Percentiles rank a stretch among this genome's conserved stretches.
phyloP scores from a whole-genome alignment of 2,329 filamentous ascomycete species.

The Hymenoscyphus albidus region DNA sequence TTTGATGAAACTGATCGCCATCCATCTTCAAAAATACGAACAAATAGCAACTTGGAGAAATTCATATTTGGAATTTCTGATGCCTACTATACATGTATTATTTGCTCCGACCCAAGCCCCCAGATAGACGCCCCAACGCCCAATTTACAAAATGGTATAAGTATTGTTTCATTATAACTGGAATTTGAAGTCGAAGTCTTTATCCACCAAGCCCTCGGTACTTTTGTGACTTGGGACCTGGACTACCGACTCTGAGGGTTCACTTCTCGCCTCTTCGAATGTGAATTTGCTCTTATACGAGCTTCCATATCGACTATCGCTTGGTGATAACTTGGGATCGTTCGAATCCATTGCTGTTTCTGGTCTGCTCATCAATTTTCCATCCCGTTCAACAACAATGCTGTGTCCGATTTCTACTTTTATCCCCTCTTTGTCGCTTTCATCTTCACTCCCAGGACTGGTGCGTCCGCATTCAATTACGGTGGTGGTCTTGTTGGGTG shows the following conservation, averaged over 20 bases:
- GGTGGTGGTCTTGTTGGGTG: background rate
- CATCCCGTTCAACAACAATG: constrained; percentile 3
- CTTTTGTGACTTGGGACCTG: background rate
- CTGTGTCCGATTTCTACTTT: constrained; percentile 7
- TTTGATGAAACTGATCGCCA: no score
- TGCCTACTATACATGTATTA: background rate
- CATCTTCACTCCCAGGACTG: background rate
- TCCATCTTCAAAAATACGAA: no score
- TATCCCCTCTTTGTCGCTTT: background rate
- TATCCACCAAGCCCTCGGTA: background rate
- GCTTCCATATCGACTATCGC: background rate
- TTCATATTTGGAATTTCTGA: no score
- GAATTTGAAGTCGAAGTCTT: background rate
- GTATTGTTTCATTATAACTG: background rate
- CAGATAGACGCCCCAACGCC: background rate
- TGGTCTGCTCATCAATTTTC: background rate
- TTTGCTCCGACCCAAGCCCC: background rate
- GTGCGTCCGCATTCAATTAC: background rate
- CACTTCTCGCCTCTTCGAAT: background rate
- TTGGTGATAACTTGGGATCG: background rate
- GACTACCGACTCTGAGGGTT: background rate
- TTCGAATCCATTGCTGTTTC: background rate
- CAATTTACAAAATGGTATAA: background rate
- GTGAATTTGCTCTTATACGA: background rate
- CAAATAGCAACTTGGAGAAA: no score